Percentiles rank a stretch among this genome's conserved stretches.
Conservation (phyloP, 2,329 filamentous ascomycete species). For the Fusarium abutilonis region DNA sequence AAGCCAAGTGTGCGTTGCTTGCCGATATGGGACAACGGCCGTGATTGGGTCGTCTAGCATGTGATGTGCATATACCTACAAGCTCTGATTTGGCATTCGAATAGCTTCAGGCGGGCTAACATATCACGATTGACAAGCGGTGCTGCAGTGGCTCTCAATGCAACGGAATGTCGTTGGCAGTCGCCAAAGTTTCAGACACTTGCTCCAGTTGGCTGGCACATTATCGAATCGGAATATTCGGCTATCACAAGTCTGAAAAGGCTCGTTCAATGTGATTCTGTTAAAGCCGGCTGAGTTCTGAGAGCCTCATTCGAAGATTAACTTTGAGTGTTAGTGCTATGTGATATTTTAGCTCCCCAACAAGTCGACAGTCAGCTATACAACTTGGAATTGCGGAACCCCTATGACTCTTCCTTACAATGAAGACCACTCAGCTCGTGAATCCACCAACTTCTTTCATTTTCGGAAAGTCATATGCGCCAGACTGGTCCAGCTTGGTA, state of each 20-base stretch:
- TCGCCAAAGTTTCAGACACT: neutral
- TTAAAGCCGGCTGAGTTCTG: slow-evolving; percentile 8
- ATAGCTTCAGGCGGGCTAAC: neutral
- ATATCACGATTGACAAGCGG: neutral
- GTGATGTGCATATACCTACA: slow-evolving; percentile 22
- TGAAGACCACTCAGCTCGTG: neutral
- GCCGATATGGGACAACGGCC: neutral
- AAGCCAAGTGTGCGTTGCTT: slow-evolving; percentile 6
- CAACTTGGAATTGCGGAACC: slow-evolving; percentile 11
- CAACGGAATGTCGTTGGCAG: neutral
- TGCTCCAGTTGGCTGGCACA: slow-evolving; percentile 6
- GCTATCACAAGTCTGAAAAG: neutral
- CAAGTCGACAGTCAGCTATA: slow-evolving; percentile 1
- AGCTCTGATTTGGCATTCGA: neutral
- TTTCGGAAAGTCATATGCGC: neutral
- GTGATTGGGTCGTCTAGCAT: slow-evolving; percentile 20
- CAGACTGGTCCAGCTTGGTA: neutral
- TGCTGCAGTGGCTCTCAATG: neutral
- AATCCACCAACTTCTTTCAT: neutral
- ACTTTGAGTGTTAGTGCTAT: slow-evolving; percentile 1
- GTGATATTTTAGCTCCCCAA: slow-evolving; percentile 9
- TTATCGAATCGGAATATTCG: slow-evolving; percentile 26
- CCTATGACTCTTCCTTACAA: neutral
- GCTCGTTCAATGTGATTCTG: slow-evolving; percentile 3
- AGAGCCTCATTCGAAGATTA: slow-evolving; percentile 27